Evolutionary conservation across 768 basidiomycete genomes (phyloP), one percentile per base, ranked within the genome.

Genomic region (Crucibulum laeve): DNA sequence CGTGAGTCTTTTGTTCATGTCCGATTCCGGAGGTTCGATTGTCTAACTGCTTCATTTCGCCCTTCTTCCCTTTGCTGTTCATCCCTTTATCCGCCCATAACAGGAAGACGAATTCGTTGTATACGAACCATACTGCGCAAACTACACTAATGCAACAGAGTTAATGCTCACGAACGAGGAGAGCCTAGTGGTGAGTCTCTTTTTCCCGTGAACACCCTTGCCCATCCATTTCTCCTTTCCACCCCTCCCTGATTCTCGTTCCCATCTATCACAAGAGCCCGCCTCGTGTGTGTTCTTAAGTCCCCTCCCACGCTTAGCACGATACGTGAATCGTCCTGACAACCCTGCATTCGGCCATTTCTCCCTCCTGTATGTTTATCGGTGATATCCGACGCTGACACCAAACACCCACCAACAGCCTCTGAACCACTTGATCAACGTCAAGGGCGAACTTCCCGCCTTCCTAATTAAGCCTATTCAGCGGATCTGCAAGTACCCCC

Each of bases 381-480:
- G 62, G 64, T 42, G 38, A 52, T 40, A 43, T 49, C 53, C 62
- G 56, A 52, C 51, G 47, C 66, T 71, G 51, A 76, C 19, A 19
- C 63, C 61, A 68, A 69, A 68, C 39, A 69, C 42, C 24, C 57
- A 38, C 60, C 61, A 67, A 68, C 58, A 91, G 89, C 77, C 80
- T 48, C 72, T 88, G 57, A 87, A 87, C 67, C 77, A 84, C 64
- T 71, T 91, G 71, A 88, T 94, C 67, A 89, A 91, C 54, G 84
- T 85, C 56, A 88, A 88, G 61, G 85, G 87, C 58, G 96, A 99
- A 58, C 74, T 99, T 24, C 89, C 91, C 46, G 92, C 91, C 6
- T 95, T 98, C 68, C 80, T 98, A 47, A 98, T 98, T 76, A 97
- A 97, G 70, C 96, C 96, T 5, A 87, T 99, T 38, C 96, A 99